Evolutionary conservation across 2,329 filamentous ascomycete genomes (phyloP).

Genomic region (Exophiala calicioides): DNA sequence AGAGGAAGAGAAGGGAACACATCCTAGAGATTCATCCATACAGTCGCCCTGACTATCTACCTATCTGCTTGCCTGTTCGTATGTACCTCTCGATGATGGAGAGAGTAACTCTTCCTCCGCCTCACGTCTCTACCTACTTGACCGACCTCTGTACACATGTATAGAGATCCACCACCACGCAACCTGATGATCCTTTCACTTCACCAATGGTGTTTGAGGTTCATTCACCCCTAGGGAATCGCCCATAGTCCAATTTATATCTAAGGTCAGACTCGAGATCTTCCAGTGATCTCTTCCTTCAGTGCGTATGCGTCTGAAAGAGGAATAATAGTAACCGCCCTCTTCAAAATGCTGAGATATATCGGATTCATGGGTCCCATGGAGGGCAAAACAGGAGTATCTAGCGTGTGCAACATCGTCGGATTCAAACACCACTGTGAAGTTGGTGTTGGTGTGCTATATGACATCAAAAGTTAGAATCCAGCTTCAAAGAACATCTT

Average conservation of each 20-base stretch:
- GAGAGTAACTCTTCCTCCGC: no score
- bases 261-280: constrained; percentile 8
- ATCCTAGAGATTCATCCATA: no score
- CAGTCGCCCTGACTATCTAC: no score
- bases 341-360: constrained; percentile 14
- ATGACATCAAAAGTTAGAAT: not conserved
- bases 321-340: constrained; percentile 14
- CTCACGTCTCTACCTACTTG: no score
- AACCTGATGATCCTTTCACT: no score
- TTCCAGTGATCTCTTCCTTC: constrained; percentile 7
- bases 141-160: no score
- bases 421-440: constrained; percentile 8
- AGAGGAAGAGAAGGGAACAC: no score
- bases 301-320: constrained; percentile 2
- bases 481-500: no score
- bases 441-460: constrained; percentile 8
- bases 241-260: constrained; percentile 11
- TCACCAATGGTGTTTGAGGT: no score
- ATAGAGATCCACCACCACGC: no score
- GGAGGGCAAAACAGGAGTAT: constrained; percentile 11
- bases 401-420: constrained; percentile 9
- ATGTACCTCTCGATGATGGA: no score
- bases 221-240: constrained; percentile 12
- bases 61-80: no score
- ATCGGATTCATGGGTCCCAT: constrained; percentile 5